Percentiles rank a stretch among this genome's conserved stretches.
These are phyloP conservation scores for Ajuga chamaepitys DNA, from an alignment of 257 asterid genomes.

Conservation along the genomic window DNA sequence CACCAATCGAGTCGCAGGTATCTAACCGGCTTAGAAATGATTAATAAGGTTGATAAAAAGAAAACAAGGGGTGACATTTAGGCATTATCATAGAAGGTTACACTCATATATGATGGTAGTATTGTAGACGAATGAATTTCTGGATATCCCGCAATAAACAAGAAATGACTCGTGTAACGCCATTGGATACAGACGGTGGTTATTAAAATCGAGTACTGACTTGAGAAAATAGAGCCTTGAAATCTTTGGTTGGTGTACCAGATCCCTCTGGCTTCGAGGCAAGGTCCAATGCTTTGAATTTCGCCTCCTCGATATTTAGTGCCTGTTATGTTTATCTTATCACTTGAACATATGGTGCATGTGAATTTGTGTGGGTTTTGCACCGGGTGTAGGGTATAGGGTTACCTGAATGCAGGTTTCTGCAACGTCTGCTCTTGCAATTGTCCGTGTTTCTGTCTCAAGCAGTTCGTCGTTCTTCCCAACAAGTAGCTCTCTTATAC, in stretches of 20 bases:
- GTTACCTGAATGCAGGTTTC: conserved; percentile 90
- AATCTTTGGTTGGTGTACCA: conserved; percentile 77
- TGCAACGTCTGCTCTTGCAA: conserved; percentile 87
- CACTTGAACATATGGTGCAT: no score
- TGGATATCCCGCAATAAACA: background rate
- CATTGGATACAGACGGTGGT: background rate
- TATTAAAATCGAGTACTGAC: conserved; percentile 58
- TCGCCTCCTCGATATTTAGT: conserved; percentile 67
- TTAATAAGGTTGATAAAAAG: background rate
- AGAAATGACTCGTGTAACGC: background rate
- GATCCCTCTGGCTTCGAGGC: conserved; percentile 91
- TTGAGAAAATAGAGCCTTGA: conserved; percentile 78
- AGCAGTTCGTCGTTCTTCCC: conserved; percentile 95
- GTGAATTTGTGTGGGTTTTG: no score
- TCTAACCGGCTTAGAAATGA: background rate
- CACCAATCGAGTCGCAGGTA: no score
- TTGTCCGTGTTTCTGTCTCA: conserved; percentile 72
- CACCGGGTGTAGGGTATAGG: no score
- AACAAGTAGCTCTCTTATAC: conserved; percentile 69
- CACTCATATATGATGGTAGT: background rate
- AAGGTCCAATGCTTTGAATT: conserved; percentile 78
- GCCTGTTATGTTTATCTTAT: conserved; percentile 45
- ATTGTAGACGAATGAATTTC: background rate
- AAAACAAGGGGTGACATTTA: background rate
- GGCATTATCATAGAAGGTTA: background rate